These are phyloP conservation scores for Globisporangium cystogenes DNA, from an alignment of 352 stramenopile species.

Conservation along the genomic window DNA sequence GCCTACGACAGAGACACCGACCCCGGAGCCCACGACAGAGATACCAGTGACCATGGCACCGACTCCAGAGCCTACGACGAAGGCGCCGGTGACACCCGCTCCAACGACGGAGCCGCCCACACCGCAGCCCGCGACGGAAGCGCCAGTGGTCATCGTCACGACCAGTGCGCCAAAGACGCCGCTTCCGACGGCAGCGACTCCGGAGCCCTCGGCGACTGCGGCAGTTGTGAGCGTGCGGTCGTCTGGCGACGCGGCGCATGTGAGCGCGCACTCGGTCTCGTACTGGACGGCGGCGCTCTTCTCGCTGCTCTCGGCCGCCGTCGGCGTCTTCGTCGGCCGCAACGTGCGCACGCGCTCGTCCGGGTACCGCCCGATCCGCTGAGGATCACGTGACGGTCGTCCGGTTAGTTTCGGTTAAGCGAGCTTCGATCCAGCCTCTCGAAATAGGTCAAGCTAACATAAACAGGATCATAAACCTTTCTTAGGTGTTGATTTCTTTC, in stretches of 20 bases:
- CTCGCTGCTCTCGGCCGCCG: conserved; percentile 32
- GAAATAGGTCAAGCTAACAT: no score
- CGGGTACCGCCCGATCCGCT: conserved; percentile 44
- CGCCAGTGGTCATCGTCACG: not conserved
- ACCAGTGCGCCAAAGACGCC: not conserved
- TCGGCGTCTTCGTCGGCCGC: conserved; percentile 50
- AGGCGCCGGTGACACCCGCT: not conserved
- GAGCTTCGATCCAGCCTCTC: not conserved
- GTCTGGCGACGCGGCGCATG: conserved; percentile 4
- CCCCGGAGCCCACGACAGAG: not conserved
- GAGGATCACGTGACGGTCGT: not conserved
- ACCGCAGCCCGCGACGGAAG: no score
- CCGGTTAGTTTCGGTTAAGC: no score
- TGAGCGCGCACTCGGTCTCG: conserved; percentile 20
- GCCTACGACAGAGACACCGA: not conserved
- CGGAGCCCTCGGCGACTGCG: not conserved
- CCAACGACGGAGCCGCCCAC: no score
- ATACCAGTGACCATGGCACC: not conserved
- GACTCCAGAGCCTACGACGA: not conserved
- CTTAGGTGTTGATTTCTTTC: no score
- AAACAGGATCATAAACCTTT: no score
- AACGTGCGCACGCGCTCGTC: conserved; percentile 42
- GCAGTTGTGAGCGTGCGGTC: conserved; percentile 7
- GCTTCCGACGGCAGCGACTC: not conserved
- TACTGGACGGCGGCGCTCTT: conserved; percentile 48